A percentile compares a stretch with the other conserved stretches of the same genome.
Evolutionary conservation across 2,329 filamentous ascomycete genomes (phyloP).

Genomic region (Fusarium sp.): DNA sequence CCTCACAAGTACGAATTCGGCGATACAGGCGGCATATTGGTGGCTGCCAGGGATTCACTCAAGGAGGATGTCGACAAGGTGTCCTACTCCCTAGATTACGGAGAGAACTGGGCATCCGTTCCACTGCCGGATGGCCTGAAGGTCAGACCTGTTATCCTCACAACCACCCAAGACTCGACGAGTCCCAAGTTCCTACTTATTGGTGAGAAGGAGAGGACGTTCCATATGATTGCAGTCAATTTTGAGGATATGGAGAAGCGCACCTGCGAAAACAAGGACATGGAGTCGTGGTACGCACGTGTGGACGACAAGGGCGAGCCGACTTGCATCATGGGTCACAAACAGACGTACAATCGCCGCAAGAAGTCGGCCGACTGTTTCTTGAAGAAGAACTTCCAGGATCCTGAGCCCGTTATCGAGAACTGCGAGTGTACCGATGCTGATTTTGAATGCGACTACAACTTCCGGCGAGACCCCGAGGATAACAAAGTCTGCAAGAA

Average conservation of each 20-base stretch:
- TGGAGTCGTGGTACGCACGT: conserved; percentile 89
- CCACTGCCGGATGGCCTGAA: conserved; percentile 72
- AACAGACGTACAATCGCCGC: conserved; percentile 83
- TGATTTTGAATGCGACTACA: conserved; percentile 98
- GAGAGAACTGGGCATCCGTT: conserved; percentile 80
- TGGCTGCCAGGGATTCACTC: conserved; percentile 81
- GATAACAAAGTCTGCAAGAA: conserved; percentile 75
- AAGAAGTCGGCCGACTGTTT: conserved; percentile 92
- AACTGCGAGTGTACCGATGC: conserved; percentile 81
- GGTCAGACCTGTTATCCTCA: conserved; percentile 77
- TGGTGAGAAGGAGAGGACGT: conserved; percentile 66
- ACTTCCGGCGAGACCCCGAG: conserved; percentile 74
- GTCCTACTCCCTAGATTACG: conserved; percentile 87
- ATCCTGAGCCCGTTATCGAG: conserved; percentile 74
- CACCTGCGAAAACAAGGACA: conserved; percentile 79
- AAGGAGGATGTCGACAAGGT: conserved; percentile 66
- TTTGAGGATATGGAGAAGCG: conserved; percentile 83
- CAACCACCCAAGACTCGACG: conserved; percentile 91
- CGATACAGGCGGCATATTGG: conserved; percentile 86
- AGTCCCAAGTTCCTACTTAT: conserved; percentile 89
- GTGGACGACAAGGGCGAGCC: conserved; percentile 81
- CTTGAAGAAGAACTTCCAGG: conserved; percentile 84
- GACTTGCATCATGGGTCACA: conserved; percentile 95
- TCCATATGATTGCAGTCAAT: conserved; percentile 78
- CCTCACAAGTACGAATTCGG: conserved; percentile 97